These are phyloP conservation scores for Tylopilus plumbeoviolaceoides DNA, from an alignment of 768 basidiomycete species.

Conservation along the genomic window DNA sequence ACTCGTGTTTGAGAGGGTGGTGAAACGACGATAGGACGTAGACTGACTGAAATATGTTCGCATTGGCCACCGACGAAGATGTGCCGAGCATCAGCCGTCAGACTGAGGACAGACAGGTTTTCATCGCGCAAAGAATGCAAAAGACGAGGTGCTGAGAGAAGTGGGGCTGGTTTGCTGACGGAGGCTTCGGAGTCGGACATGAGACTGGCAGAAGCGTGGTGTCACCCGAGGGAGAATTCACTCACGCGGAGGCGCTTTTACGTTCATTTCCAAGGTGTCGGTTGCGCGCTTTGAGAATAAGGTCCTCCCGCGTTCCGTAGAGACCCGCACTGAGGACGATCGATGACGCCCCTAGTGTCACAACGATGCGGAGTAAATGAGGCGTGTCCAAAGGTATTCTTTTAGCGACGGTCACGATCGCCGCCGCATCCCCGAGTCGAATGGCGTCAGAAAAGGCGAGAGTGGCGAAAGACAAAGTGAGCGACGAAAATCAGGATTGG, in stretches of 20 bases:
- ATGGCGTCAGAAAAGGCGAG: slow-evolving; percentile 36
- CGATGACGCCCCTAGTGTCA: background rate
- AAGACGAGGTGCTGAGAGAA: slow-evolving; percentile 45
- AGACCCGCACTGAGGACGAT: background rate
- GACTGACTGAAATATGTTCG: slow-evolving; percentile 66
- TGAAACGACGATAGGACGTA: background rate
- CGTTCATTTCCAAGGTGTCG: slow-evolving; percentile 1
- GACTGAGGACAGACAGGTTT: slow-evolving; percentile 66
- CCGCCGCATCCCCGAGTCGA: background rate
- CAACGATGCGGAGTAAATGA: too few species aligned
- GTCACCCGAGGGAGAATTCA: background rate
- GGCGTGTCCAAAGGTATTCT: too few species aligned
- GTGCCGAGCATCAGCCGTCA: slow-evolving; percentile 66
- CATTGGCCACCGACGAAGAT: slow-evolving; percentile 85
- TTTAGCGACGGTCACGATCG: background rate
- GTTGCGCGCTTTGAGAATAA: background rate
- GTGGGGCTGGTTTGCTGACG: slow-evolving; percentile 52
- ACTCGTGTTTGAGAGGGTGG: background rate
- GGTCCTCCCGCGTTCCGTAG: slow-evolving; percentile 1
- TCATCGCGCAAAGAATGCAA: slow-evolving; percentile 70
- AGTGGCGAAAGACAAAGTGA: slow-evolving; percentile 32
- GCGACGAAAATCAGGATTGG: background rate
- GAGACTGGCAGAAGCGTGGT: slow-evolving; percentile 1
- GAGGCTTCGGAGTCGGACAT: slow-evolving; percentile 41
- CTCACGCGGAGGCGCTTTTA: slow-evolving; percentile 26